These are phyloP conservation scores for Amaranthus palmeri DNA, from an alignment of 148 eudicot species.

Conservation along the genomic window DNA sequence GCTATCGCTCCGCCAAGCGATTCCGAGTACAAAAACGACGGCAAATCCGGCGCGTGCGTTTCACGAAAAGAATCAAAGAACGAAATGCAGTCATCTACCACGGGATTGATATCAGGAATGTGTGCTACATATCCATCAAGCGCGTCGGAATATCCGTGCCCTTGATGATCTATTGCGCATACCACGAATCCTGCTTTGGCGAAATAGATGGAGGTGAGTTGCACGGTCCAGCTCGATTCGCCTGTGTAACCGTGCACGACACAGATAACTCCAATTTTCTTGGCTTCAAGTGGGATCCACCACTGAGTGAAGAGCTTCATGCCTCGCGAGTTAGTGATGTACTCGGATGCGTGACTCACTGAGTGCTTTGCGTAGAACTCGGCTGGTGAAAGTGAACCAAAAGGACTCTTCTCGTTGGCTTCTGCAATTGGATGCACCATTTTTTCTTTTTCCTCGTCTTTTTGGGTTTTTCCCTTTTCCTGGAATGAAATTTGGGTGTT, in stretches of 20 bases:
- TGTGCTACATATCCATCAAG: conserved; percentile 60
- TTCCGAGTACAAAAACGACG: conserved; percentile 73
- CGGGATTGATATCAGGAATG: conserved; percentile 76
- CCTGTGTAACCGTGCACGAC: conserved; percentile 95
- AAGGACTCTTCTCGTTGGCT: conserved; percentile 67
- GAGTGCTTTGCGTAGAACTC: conserved; percentile 83
- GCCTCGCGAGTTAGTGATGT: conserved; percentile 62
- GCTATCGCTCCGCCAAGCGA: conserved; percentile 95
- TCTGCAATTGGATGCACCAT: conserved; percentile 74
- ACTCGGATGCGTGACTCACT: conserved; percentile 62
- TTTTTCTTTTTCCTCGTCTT: neutral
- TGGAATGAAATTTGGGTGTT: neutral
- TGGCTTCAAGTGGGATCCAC: conserved; percentile 57
- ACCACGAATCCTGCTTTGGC: conserved; percentile 74
- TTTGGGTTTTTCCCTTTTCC: neutral
- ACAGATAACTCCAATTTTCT: conserved; percentile 37
- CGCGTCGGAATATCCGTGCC: conserved; percentile 80
- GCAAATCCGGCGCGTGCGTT: conserved; percentile 35
- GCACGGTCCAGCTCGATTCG: conserved; percentile 84
- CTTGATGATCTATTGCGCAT: conserved; percentile 88
- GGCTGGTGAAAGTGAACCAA: conserved; percentile 51
- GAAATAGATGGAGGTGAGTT: conserved; percentile 61
- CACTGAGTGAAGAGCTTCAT: conserved; percentile 83
- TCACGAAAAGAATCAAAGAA: conserved; percentile 65
- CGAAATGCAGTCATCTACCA: conserved; percentile 70